Evolutionary conservation across 352 stramenopile genomes (phyloP).

Genomic region (Pythium myriotylum): DNA sequence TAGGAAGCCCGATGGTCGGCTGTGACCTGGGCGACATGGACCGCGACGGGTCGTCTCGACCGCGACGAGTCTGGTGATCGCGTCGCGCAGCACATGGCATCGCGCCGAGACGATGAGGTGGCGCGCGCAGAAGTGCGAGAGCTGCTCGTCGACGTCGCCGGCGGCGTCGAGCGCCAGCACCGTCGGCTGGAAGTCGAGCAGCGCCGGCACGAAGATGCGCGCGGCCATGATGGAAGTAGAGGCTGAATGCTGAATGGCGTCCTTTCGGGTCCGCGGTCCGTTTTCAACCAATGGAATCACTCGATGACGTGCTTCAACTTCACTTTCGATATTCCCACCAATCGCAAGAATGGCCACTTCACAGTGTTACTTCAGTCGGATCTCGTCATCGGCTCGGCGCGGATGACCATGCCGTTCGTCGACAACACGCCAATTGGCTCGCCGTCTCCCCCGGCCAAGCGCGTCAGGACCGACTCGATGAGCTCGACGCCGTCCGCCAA

Average conservation of each 20-base stretch:
- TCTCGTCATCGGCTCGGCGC: neutral
- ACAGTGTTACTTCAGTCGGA: constrained; percentile 23
- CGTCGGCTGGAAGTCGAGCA: constrained; percentile 57
- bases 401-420: constrained; percentile 8
- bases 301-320: neutral
- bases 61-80: constrained; percentile 36
- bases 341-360: constrained; percentile 16
- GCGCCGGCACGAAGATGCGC: constrained; percentile 30
- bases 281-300: neutral
- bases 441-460: neutral
- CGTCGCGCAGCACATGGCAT: constrained; percentile 33
- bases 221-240: neutral
- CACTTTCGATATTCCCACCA: constrained; percentile 11
- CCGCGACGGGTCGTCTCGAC: constrained; percentile 6
- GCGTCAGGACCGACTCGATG: neutral
- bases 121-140: constrained; percentile 43
- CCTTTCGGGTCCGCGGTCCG: neutral
- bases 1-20: constrained; percentile 29
- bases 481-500: neutral
- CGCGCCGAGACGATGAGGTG: constrained; percentile 32
- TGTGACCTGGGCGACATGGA: neutral
- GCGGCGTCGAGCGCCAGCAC: constrained; percentile 41
- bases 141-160: constrained; percentile 27
- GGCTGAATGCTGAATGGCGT: neutral
- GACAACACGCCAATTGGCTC: constrained; percentile 3